phyloP scores from a whole-genome alignment of 1,139 yeast genomes.

The Saccharomycopsis phalli region DNA sequence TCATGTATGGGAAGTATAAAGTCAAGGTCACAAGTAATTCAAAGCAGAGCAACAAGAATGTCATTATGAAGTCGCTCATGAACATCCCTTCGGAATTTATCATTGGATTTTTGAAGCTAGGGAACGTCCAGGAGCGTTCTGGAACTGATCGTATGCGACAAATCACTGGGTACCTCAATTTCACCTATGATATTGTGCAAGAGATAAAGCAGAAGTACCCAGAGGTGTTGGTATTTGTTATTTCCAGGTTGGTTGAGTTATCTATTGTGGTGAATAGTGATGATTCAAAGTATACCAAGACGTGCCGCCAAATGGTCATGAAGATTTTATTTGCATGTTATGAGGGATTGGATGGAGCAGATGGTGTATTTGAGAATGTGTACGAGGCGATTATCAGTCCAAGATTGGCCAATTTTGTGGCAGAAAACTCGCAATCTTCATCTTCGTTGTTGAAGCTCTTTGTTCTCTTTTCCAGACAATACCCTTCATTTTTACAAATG shows the following conservation, averaged over 20 bases:
- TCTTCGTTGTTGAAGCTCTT: constrained; percentile 71
- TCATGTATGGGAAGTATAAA: constrained; percentile 83
- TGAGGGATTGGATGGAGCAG: constrained; percentile 50
- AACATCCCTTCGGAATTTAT: constrained; percentile 49
- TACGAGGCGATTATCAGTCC: constrained; percentile 52
- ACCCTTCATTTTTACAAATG: constrained; percentile 45
- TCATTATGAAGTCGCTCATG: constrained; percentile 57
- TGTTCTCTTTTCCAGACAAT: constrained; percentile 49
- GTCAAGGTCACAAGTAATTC: constrained; percentile 48
- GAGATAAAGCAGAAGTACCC: constrained; percentile 55
- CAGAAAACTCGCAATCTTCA: constrained; percentile 74
- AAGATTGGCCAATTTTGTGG: constrained; percentile 56
- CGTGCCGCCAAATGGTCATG: constrained; percentile 53
- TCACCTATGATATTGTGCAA: constrained; percentile 53
- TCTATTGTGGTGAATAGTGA: constrained; percentile 44
- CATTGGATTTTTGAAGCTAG: constrained; percentile 50
- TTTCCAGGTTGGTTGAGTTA: too few species aligned
- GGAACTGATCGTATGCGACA: constrained; percentile 32
- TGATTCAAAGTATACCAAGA: constrained; percentile 31
- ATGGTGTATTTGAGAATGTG: constrained; percentile 40
- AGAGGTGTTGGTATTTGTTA: constrained; percentile 50
- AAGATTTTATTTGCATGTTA: constrained; percentile 45
- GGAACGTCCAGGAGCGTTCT: constrained; percentile 40
- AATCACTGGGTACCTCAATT: constrained; percentile 62
- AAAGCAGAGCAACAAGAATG: constrained; percentile 64